Conservation (phyloP, 768 basidiomycete species). For the Auricularia heimuer region DNA sequence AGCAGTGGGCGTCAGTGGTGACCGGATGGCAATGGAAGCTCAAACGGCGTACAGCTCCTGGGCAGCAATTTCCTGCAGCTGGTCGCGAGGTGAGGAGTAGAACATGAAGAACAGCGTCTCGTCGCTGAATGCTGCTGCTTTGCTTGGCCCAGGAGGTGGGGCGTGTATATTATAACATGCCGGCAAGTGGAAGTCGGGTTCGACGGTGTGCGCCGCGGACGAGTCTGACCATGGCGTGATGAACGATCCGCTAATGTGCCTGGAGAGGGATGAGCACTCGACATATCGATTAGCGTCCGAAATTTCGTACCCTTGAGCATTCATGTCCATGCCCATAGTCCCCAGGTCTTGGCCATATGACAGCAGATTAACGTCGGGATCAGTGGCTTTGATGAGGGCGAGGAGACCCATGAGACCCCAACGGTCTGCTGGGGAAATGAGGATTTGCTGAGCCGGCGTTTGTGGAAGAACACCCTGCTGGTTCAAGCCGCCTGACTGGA, state of each 20-base stretch:
- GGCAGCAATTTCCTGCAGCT: constrained; percentile 87
- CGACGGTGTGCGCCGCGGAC: constrained; percentile 71
- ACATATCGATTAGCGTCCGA: not conserved
- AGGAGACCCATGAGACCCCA: constrained; percentile 88
- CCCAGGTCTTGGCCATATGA: constrained; percentile 86
- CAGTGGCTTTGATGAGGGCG: constrained; percentile 78
- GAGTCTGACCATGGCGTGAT: constrained; percentile 96
- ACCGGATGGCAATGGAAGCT: not conserved
- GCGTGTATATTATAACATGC: constrained; percentile 89
- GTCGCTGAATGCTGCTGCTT: constrained; percentile 81
- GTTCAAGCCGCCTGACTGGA: constrained; percentile 7
- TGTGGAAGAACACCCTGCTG: constrained; percentile 44
- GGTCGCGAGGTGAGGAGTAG: constrained; percentile 87
- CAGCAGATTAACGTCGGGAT: constrained; percentile 72
- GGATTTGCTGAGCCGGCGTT: constrained; percentile 87
- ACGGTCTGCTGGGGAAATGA: constrained; percentile 85
- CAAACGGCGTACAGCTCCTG: constrained; percentile 73
- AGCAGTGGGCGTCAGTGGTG: constrained; percentile 1
- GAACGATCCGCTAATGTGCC: constrained; percentile 30
- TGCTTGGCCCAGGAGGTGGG: constrained; percentile 69
- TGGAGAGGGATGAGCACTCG: not conserved
- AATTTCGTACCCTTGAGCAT: constrained; percentile 54
- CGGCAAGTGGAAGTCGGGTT: constrained; percentile 88
- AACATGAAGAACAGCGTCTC: constrained; percentile 98
- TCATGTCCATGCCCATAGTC: constrained; percentile 86